Conservation (phyloP, 2,329 filamentous ascomycete species). For the Aureobasidium sp. region DNA sequence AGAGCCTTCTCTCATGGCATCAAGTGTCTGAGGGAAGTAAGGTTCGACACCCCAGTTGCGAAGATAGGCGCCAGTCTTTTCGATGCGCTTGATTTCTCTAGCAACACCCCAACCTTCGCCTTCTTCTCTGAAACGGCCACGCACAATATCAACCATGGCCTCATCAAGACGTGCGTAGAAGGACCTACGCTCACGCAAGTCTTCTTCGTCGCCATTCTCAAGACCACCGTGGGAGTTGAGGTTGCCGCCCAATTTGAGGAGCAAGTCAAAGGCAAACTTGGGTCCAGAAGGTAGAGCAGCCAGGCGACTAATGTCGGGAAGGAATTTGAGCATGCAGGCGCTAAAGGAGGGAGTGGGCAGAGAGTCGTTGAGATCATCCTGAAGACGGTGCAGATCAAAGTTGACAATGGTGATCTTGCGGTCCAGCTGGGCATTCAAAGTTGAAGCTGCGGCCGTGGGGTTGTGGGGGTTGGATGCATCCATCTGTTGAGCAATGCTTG, state of each 20-base stretch:
- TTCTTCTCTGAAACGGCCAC: slow-evolving; percentile 42
- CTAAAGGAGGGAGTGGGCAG: slow-evolving; percentile 48
- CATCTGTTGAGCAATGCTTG: slow-evolving; percentile 47
- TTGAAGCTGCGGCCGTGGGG: slow-evolving; percentile 41
- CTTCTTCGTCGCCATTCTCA: slow-evolving; percentile 42
- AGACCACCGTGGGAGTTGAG: slow-evolving; percentile 49
- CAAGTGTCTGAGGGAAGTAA: slow-evolving; percentile 47
- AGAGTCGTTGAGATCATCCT: slow-evolving; percentile 50
- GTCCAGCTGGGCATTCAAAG: slow-evolving; percentile 50
- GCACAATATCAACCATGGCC: slow-evolving; percentile 48
- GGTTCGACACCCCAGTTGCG: slow-evolving; percentile 47
- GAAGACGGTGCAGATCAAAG: slow-evolving; percentile 50
- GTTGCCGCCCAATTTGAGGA: slow-evolving; percentile 50
- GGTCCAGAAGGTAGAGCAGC: slow-evolving; percentile 42
- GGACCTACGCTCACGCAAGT: slow-evolving; percentile 41
- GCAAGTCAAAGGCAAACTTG: slow-evolving; percentile 46
- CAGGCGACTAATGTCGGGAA: slow-evolving; percentile 47
- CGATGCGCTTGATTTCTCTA: slow-evolving; percentile 49
- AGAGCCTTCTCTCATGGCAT: slow-evolving; percentile 38
- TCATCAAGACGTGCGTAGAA: slow-evolving; percentile 45
- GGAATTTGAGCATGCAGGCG: slow-evolving; percentile 49
- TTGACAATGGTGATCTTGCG: slow-evolving; percentile 53
- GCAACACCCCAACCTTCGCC: slow-evolving; percentile 46
- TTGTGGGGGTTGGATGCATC: slow-evolving; percentile 37
- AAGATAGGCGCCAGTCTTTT: slow-evolving; percentile 48